phyloP scores from a whole-genome alignment of 2,329 filamentous ascomycete species.

The Diplodia scrobiculata region DNA sequence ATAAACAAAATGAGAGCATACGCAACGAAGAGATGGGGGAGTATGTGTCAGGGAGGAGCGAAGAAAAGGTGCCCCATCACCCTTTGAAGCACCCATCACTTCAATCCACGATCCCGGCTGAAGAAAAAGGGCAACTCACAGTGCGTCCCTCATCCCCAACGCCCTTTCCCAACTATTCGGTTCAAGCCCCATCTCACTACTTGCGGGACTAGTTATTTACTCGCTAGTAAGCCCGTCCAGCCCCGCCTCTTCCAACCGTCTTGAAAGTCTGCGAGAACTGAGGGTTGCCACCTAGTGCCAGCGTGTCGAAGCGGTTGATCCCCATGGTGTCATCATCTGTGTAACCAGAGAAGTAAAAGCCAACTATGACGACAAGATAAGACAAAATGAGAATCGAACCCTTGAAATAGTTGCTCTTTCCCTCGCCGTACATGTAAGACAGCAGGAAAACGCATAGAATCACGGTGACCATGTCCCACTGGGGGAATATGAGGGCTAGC shows the following conservation, averaged over 20 bases:
- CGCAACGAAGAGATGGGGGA: neutral
- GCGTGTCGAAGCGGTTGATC: conserved; percentile 41
- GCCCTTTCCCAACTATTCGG: neutral
- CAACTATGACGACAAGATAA: conserved; percentile 87
- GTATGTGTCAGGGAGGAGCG: neutral
- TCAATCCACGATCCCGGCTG: no score
- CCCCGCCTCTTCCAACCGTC: conserved; percentile 15
- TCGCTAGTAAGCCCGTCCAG: conserved; percentile 22
- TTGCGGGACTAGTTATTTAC: neutral
- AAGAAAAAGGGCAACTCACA: no score
- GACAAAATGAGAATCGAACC: conserved; percentile 91
- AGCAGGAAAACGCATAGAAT: conserved; percentile 94
- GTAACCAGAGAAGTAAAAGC: conserved; percentile 82
- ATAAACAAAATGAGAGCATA: neutral
- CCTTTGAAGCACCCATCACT: neutral
- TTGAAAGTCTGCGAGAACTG: conserved; percentile 28
- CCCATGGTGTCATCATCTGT: conserved; percentile 53
- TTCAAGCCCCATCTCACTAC: neutral
- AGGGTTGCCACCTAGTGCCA: conserved; percentile 38
- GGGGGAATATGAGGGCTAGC: conserved; percentile 81
- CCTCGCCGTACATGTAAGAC: conserved; percentile 96
- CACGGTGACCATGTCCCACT: conserved; percentile 98
- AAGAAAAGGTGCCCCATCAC: neutral
- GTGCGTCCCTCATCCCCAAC: neutral
- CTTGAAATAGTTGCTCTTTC: conserved; percentile 99